Percentiles rank a stretch among this genome's conserved stretches.
Conservation (phyloP, 805 yeast genomes). For the Wickerhamomyces alni region DNA sequence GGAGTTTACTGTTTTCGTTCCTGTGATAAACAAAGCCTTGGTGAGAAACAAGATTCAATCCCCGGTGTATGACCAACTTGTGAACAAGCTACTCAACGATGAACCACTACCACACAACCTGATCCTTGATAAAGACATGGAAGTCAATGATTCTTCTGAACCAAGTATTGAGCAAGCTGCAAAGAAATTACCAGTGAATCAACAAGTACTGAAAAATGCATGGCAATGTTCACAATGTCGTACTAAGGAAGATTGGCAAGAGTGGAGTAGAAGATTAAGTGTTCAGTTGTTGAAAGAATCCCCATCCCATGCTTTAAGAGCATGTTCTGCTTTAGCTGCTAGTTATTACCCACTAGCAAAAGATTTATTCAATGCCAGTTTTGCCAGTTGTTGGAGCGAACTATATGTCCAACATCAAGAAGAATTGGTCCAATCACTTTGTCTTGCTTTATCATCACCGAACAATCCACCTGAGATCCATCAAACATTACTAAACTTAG, state of each 20-base stretch:
- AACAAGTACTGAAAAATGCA: slow-evolving; percentile 59
- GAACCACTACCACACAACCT: slow-evolving; percentile 82
- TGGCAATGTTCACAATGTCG: slow-evolving; percentile 92
- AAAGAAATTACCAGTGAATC: slow-evolving; percentile 69
- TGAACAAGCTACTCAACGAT: slow-evolving; percentile 67
- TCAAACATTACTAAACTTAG: slow-evolving; percentile 81
- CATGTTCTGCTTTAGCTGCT: slow-evolving; percentile 85
- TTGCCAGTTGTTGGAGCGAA: slow-evolving; percentile 94
- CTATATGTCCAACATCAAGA: slow-evolving; percentile 84
- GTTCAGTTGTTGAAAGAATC: slow-evolving; percentile 85
- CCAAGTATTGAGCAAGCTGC: slow-evolving; percentile 60
- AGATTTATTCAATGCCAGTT: slow-evolving; percentile 89
- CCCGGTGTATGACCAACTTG: slow-evolving; percentile 73
- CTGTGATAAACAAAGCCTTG: slow-evolving; percentile 66
- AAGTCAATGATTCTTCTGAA: slow-evolving; percentile 24
- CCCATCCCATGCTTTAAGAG: slow-evolving; percentile 90
- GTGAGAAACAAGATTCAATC: slow-evolving; percentile 61
- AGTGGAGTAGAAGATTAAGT: slow-evolving; percentile 86
- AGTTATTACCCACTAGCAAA: slow-evolving; percentile 83
- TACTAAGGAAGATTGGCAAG: slow-evolving; percentile 96
- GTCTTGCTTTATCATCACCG: slow-evolving; percentile 82
- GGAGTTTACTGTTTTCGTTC: slow-evolving; percentile 81
- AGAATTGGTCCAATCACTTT: slow-evolving; percentile 78
- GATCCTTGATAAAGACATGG: slow-evolving; percentile 58
- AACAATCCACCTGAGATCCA: slow-evolving; percentile 94